Base-by-base conservation (phyloP, 1,284 basidiomycete species). In the Malassezia equina region DNA sequence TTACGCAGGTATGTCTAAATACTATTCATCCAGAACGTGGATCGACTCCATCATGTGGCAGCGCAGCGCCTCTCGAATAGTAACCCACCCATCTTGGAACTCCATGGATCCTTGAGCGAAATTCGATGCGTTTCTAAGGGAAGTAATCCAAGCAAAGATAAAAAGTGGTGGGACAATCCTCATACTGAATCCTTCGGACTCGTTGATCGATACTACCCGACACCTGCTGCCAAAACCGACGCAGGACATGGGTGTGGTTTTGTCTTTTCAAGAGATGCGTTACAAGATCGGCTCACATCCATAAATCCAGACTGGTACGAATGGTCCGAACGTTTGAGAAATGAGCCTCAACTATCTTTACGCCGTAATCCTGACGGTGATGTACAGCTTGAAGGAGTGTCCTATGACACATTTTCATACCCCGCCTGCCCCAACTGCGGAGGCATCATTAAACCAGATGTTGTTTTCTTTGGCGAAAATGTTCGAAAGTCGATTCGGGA, bases 401-500 rank as follows among this genome's bases (percentile, higher is more conserved):
- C 73, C 49, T 75, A 74, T 59, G 52, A 50, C 23, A 66, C 69
- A 2, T 75, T 75, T 47, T 24, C 59, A 43, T 70, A 69, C 36
- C 66, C 69, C 1, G 19, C 63, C 2, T 75, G 73, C 48, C 71
- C 72, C 4, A 61, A 58, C 45, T 75, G 73, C 54, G 67, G 65
- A 21, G 72, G 73, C 17, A 58, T 73, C 2, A 55, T 75, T 23
- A 75, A 75, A 56, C 73, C 73, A 0, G 59, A 59, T 11, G 71
- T 74, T 15, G 61, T 70, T 32, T 71, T 75, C 43, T 75, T 75
- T 42, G 73, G 72, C 28, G 73, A 75, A 50, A 64, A 62, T 13
- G 66, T 75, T 4, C 67, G 66, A 11, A 54, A 62, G 21, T 40
- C 47, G 12, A 44, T 72, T 13, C 61, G 64, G 13, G 59, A 66